Evolutionary conservation across 1,284 basidiomycete genomes (phyloP).

Genomic region (Marasmius oreades): DNA sequence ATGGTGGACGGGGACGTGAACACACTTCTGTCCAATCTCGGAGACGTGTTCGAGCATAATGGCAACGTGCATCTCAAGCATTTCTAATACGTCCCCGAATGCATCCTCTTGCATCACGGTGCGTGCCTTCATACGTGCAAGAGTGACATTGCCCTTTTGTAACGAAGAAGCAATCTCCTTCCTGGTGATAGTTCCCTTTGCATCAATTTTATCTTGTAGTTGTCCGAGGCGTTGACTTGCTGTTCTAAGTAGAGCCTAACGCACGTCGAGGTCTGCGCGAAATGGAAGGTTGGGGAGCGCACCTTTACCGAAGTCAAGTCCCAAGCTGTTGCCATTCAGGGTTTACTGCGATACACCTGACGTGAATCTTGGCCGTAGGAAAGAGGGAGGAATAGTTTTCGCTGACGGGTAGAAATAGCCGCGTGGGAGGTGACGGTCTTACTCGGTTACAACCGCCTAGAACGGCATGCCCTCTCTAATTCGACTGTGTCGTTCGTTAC

Average conservation of each 20-base stretch:
- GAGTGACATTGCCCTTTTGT: conserved; percentile 51
- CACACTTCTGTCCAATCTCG: conserved; percentile 53
- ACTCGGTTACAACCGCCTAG: neutral
- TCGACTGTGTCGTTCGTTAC: neutral
- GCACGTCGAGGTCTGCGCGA: neutral
- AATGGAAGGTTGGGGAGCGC: conserved; percentile 3
- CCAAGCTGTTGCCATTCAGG: conserved; percentile 11
- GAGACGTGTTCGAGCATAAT: conserved; percentile 52
- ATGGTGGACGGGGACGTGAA: conserved; percentile 6
- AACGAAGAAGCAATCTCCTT: conserved; percentile 65
- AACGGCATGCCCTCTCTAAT: neutral
- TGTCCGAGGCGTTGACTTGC: conserved; percentile 65
- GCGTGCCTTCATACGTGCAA: conserved; percentile 69
- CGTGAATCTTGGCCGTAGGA: neutral
- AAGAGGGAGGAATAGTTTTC: neutral
- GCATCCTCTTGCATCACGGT: conserved; percentile 62
- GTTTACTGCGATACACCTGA: neutral
- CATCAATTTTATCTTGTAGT: conserved; percentile 64
- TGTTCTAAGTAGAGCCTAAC: conserved; percentile 57
- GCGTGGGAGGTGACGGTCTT: neutral
- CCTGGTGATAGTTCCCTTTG: conserved; percentile 55
- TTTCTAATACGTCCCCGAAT: conserved; percentile 56
- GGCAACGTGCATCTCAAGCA: conserved; percentile 64
- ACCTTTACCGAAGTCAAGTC: conserved; percentile 19
- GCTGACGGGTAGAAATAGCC: neutral